Base-by-base conservation (phyloP, 345 rosid species). In the Jatropha curcas region DNA sequence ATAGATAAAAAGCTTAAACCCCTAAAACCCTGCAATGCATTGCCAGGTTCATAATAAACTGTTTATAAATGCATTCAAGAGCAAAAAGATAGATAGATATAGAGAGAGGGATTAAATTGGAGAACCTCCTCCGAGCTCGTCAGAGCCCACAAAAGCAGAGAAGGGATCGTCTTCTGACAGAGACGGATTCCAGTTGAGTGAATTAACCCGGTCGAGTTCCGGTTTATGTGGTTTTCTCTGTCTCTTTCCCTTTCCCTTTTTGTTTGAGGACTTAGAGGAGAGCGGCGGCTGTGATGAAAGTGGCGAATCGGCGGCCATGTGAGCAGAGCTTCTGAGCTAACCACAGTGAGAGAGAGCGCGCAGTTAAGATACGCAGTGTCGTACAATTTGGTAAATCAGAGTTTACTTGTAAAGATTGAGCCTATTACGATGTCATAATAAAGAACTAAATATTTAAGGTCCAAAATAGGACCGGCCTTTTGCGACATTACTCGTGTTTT, bases 61-160 rank as follows among this genome's bases (percentile, higher is more conserved):
- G 60, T 56, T 3, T 27, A 56, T n/a, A n/a, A n/a, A 16, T 2
- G 9, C 31, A 16, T 5, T 6, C 4, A 31, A 6, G 17, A 59
- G 30, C 37, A 59, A 4, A 52, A 5, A 52, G 24, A 19, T 4
- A 7, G 22, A 34, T 4, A 52, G 27, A 72, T 28, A 52, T 5
- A 45, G 58, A 59, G 71, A 59, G 72, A 57, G 30, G 43, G 27
- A 37, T n/a, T 20, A 17, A 7, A n/a, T 13, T 31, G 45, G 59
- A 12, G 27, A 58, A 91, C 97, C 98, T 87, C 98, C 96, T 65
- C 88, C 94, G 43, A 89, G 92, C 78, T 90, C 88, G 66, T 80
- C 86, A 60, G 88, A 84, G 34, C 96, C 90, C 27, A 71, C 70
- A 61, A 88, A 79, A 41, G 83, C 84, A 24, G 96, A 75, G 81